phyloP scores from a whole-genome alignment of 192 early-diverging fungal genomes.

The Coemansia sp. region DNA sequence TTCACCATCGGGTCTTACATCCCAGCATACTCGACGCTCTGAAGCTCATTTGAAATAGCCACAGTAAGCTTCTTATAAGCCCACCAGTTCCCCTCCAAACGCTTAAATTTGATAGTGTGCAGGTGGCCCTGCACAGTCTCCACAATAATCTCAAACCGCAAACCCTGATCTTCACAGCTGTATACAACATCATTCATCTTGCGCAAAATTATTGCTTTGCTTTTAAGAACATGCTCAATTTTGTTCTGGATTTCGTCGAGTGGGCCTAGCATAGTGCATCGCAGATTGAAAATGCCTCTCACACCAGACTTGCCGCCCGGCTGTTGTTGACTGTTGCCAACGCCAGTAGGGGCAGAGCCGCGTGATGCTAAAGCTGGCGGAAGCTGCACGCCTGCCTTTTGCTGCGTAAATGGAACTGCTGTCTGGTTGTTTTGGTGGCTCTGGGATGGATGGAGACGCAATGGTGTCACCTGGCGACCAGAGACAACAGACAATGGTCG shows the following conservation, averaged over 20 bases:
- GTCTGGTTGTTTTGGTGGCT: conserved; percentile 34
- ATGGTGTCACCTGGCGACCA: conserved; percentile 38
- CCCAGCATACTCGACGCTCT: conserved; percentile 15
- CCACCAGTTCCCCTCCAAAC: conserved; percentile 46
- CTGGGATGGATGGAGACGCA: conserved; percentile 37
- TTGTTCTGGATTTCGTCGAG: conserved; percentile 37
- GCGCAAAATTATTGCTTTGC: conserved; percentile 27
- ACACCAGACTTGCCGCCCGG: conserved; percentile 17
- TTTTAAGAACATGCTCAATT: conserved; percentile 40
- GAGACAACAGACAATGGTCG: conserved; percentile 44
- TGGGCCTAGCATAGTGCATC: conserved; percentile 46
- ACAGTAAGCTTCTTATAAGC: conserved; percentile 44
- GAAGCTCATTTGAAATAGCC: conserved; percentile 42
- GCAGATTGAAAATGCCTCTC: conserved; percentile 40
- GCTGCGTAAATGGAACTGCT: conserved; percentile 19
- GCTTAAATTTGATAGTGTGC: conserved; percentile 47
- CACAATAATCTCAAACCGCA: conserved; percentile 42
- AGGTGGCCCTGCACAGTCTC: conserved; percentile 44
- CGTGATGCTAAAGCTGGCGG: conserved; percentile 42
- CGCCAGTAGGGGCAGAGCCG: conserved; percentile 24
- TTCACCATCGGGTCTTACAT: no score
- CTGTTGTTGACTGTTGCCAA: conserved; percentile 12
- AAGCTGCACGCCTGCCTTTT: conserved; percentile 27
- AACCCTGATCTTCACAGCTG: conserved; percentile 38
- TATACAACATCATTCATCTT: conserved; percentile 34